Evolutionary conservation across 2,329 filamentous ascomycete species (phyloP), one percentile per base, ranked within the genome.

Genomic region (Pseudogymnoascus sp.): DNA sequence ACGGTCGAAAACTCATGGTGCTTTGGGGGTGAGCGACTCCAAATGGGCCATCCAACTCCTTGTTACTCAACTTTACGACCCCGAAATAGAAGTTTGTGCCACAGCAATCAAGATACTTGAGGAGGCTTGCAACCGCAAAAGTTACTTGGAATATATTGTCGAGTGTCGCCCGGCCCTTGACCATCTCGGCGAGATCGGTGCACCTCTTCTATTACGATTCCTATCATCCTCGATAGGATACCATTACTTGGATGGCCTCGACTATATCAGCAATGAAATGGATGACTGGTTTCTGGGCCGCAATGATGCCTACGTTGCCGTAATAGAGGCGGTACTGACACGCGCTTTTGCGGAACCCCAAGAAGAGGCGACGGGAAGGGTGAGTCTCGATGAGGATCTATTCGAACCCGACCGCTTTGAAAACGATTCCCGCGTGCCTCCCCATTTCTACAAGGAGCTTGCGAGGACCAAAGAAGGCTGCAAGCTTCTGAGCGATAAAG

Each of bases 201-300:
- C 96, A 14, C 95, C 96, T 1, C 80, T 99, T 21, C 83, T 99
- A 4, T 80, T 99, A 60, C 88, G 95, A 41, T 99, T 99, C 75
- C 76, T 99, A 61, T 97, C 93, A 0, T 97, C 93, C 0, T 97
- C 93, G 2, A 93, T 97, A 63, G 95, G 95, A 59, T 99, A 99
- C 72, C 93, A 97, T 75, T 99, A 99, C 75, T 82, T 99, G 5
- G 92, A 97, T 72, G 95, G 93, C 0, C 80, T 99, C 45, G 96
- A 99, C 77, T 99, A 99, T 73, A 99, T 99, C 75, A 97, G 93
- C 65, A 95, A 96, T 72, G 96, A 99, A 74, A 99, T 99, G 95
- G 95, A 99, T 69, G 96, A 99, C 76, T 99, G 95, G 95, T 99
- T 97, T 72, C 81, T 99, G 31, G 95, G 95, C 12, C 87, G 95